Percentiles rank a stretch among this genome's conserved stretches.
Conservation (phyloP, 2,329 filamentous ascomycete species). For the Clarireedia paspali region DNA sequence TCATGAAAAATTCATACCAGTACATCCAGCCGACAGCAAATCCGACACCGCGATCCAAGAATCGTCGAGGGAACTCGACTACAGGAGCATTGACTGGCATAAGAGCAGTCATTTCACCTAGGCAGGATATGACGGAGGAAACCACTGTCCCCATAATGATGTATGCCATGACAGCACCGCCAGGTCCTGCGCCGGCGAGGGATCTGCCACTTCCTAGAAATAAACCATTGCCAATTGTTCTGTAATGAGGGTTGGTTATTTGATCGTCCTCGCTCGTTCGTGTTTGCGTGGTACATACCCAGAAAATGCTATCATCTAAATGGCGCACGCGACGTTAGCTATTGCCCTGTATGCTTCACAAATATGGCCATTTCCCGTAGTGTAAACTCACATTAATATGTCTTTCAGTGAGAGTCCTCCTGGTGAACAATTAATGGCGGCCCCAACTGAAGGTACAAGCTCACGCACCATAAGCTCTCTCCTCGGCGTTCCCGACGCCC, state of each 20-base stretch:
- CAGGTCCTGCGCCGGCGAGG: conserved; percentile 34
- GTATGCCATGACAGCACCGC: conserved; percentile 34
- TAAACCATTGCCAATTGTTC: conserved; percentile 36
- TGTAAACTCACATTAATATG: conserved; percentile 32
- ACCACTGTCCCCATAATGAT: conserved; percentile 37
- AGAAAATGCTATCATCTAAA: conserved; percentile 38
- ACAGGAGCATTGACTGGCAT: conserved; percentile 35
- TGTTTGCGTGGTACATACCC: conserved; percentile 26
- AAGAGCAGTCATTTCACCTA: conserved; percentile 35
- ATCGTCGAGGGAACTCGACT: conserved; percentile 33
- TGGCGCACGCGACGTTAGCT: conserved; percentile 1
- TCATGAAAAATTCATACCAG: conserved; percentile 24
- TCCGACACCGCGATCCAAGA: conserved; percentile 32
- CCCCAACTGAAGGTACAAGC: neutral
- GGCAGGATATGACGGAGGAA: conserved; percentile 35
- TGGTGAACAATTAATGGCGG: conserved; percentile 16
- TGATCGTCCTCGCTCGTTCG: conserved; percentile 1
- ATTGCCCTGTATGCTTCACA: neutral
- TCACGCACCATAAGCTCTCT: conserved; percentile 24
- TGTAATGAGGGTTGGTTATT: conserved; percentile 13
- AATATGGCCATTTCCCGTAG: neutral
- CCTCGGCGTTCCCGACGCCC: conserved; percentile 22
- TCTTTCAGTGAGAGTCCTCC: conserved; percentile 34
- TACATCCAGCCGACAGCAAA: conserved; percentile 35
- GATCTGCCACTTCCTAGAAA: conserved; percentile 35